phyloP scores from a whole-genome alignment of 352 stramenopile genomes.

The Phytophthora multivora region DNA sequence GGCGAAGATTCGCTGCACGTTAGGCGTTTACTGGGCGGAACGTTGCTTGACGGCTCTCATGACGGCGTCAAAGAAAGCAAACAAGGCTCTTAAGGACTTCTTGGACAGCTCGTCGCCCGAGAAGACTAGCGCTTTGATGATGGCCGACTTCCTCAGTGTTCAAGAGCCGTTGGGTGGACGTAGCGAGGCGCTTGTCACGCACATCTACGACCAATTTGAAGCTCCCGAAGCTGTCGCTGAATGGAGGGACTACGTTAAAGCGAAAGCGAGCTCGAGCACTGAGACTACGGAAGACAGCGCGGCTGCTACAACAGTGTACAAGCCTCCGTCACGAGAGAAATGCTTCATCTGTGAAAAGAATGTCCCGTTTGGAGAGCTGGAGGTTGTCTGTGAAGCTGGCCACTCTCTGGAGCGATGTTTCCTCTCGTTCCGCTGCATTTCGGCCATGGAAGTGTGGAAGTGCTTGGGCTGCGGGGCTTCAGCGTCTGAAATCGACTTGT shows the following conservation, averaged over 20 bases:
- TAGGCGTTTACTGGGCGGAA: conserved; percentile 68
- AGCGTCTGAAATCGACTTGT: conserved; percentile 62
- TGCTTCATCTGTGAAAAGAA: conserved; percentile 74
- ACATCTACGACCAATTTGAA: conserved; percentile 66
- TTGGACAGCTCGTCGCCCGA: conserved; percentile 35
- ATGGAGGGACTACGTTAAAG: conserved; percentile 48
- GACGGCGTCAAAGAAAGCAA: conserved; percentile 38
- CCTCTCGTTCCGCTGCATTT: conserved; percentile 70
- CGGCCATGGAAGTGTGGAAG: conserved; percentile 78
- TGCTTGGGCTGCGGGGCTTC: conserved; percentile 78
- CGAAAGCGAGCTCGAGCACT: conserved; percentile 12
- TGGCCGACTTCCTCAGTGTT: conserved; percentile 84
- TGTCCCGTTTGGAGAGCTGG: conserved; percentile 68
- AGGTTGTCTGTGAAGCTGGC: conserved; percentile 57
- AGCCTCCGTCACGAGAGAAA: conserved; percentile 54
- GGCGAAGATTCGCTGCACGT: conserved; percentile 42
- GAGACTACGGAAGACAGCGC: neutral
- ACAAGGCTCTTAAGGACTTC: conserved; percentile 30
- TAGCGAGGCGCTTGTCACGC: conserved; percentile 51
- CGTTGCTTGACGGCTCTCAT: conserved; percentile 59
- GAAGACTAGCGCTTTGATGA: conserved; percentile 63
- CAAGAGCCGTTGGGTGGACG: conserved; percentile 42
- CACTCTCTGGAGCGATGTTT: conserved; percentile 82
- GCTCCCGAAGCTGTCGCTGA: conserved; percentile 44
- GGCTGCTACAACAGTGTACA: neutral